phyloP scores from a whole-genome alignment of 2,329 filamentous ascomycete species.

The Fusarium incarnatum region DNA sequence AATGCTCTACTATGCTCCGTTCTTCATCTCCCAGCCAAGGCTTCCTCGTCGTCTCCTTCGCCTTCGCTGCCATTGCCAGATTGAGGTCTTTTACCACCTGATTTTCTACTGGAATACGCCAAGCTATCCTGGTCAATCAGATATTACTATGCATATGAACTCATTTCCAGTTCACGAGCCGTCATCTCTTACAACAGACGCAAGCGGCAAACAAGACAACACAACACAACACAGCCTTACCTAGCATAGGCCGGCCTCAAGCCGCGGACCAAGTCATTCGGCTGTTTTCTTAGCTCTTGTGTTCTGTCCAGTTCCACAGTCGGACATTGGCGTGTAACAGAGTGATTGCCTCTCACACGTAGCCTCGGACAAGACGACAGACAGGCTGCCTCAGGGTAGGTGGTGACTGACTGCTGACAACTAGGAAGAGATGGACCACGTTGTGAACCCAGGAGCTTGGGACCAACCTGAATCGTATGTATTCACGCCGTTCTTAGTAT shows the following conservation, averaged over 20 bases:
- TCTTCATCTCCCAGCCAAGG: conserved; percentile 42
- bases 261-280: conserved; percentile 2
- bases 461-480: background rate
- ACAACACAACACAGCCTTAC: background rate
- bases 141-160: background rate
- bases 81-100: background rate
- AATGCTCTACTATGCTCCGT: conserved; percentile 24
- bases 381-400: conserved; percentile 5
- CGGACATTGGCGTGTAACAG: conserved; percentile 41
- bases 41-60: background rate
- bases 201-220: background rate
- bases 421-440: background rate
- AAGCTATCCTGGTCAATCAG: conserved; percentile 2
- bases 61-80: conserved; percentile 2
- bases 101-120: conserved; percentile 2
- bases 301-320: conserved; percentile 27
- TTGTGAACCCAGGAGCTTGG: conserved; percentile 25
- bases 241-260: background rate
- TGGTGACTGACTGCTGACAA: background rate
- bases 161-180: conserved; percentile 4
- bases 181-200: background rate
- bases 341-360: conserved; percentile 29
- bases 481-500: background rate
- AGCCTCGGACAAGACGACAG: background rate
- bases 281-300: conserved; percentile 8